Evolutionary conservation across 495 filamentous ascomycete species (phyloP), one percentile per base, ranked within the genome.

Genomic region (Xylaria scruposa): DNA sequence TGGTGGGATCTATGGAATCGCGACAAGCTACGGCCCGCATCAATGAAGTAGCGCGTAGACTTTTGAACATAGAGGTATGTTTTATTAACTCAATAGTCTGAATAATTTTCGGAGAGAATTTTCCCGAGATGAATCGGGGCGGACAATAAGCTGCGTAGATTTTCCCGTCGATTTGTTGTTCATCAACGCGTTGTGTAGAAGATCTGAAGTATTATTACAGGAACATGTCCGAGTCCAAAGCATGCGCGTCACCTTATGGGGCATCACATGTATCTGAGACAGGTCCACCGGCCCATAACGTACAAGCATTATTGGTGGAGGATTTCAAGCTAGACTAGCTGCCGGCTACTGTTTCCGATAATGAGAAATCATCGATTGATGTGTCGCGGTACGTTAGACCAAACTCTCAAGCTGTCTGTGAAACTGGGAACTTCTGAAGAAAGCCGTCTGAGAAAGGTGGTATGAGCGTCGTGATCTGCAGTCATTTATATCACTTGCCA

Each of bases 271-370:
- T 62, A 62, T 36, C 59, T 62, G 59, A 62, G 59, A 62, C 59
- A 62, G 59, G 59, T 42, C 59, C 59, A 62, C 59, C 36, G 36
- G 19, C 19, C 59, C 36, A 54, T 24, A 54, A 6, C 13, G 56
- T 13, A 33, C 17, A 31, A 60, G 56, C 33, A 62, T 62, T 2
- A 62, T 62, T 62, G 59, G 59, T 62, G 59, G 59, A 62, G 56
- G 56, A 60, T 60, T 38, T 58, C 12, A 17, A 12, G n/a, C 51
- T 15, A 54, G 51, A 21, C 51, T 54, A 54, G 24, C 51, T 54
- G 29, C n/a, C 56, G 33, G 56, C 6, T 36, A n/a, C 51, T 29
- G 24, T 60, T 60, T 38, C 29, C 29, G 33, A 38, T 2, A 58
- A 38, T 8, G 9, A 38, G 29, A 38, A 36, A 36, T 6, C 8